Conservation (phyloP, 352 stramenopile species). For the Stephanocyclus meneghinianus region DNA sequence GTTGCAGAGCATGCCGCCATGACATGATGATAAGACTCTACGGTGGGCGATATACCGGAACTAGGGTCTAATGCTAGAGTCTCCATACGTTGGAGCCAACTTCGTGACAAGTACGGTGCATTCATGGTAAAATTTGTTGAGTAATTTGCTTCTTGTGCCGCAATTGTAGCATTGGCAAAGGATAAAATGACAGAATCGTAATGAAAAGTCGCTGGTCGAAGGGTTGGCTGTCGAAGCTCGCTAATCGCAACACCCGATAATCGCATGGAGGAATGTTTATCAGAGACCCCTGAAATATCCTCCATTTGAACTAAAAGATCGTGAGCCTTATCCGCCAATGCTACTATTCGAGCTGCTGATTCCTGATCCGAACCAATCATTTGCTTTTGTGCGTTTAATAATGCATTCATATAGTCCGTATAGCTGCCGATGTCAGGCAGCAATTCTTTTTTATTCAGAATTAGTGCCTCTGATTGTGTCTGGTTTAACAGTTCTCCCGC, state of each 20-base stretch:
- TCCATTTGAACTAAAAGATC: constrained; percentile 54
- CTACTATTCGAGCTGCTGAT: constrained; percentile 17
- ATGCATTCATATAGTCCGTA: constrained; percentile 43
- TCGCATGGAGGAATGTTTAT: constrained; percentile 52
- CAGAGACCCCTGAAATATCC: constrained; percentile 49
- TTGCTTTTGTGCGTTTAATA: constrained; percentile 40
- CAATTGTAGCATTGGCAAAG: constrained; percentile 41
- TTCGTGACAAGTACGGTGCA: constrained; percentile 68
- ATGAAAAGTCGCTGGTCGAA: constrained; percentile 52
- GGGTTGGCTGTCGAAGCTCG: constrained; percentile 16
- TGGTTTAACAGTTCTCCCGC: constrained; percentile 22
- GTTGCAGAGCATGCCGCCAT: constrained; percentile 65
- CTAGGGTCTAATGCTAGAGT: constrained; percentile 26
- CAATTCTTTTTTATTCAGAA: constrained; percentile 22
- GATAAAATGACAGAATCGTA: constrained; percentile 48
- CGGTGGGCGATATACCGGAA: constrained; percentile 29
- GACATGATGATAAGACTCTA: constrained; percentile 68
- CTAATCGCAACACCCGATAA: constrained; percentile 6
- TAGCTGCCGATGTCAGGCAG: constrained; percentile 55
- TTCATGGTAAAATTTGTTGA: constrained; percentile 48
- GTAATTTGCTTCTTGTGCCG: constrained; percentile 24
- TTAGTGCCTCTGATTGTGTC: constrained; percentile 40
- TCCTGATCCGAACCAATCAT: constrained; percentile 29
- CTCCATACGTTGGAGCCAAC: constrained; percentile 68
- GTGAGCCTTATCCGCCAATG: constrained; percentile 44